These are phyloP conservation scores for Pyrrhoderma lamaoense DNA, from an alignment of 1,284 basidiomycete species.

Conservation along the genomic window DNA sequence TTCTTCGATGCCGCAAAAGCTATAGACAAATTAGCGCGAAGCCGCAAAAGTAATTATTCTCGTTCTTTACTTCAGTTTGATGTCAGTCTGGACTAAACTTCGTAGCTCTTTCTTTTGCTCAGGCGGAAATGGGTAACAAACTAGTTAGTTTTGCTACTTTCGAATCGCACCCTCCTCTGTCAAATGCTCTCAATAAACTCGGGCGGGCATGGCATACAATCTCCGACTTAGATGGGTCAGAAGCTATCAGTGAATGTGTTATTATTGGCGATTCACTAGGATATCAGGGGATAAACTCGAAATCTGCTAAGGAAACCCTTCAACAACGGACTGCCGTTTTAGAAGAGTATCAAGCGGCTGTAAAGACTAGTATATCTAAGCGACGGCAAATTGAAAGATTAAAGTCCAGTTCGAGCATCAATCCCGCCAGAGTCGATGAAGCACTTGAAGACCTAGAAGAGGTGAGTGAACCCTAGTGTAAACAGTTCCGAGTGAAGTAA, in stretches of 20 bases:
- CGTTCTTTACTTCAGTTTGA: background rate
- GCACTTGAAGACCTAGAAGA: conserved; percentile 91
- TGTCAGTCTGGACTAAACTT: background rate
- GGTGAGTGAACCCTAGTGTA: conserved; percentile 36
- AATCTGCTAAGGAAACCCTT: conserved; percentile 88
- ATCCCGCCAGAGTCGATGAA: conserved; percentile 83
- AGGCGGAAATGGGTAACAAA: conserved; percentile 85
- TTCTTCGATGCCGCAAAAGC: conserved; percentile 86
- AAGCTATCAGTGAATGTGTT: conserved; percentile 87
- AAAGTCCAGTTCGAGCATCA: conserved; percentile 83
- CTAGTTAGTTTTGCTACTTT: conserved; percentile 82
- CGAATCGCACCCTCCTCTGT: conserved; percentile 76
- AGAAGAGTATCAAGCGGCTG: conserved; percentile 87
- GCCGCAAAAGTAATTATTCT: conserved; percentile 62
- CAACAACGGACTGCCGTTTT: conserved; percentile 80
- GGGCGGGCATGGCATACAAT: conserved; percentile 81
- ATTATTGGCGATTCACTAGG: conserved; percentile 87
- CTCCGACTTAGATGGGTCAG: conserved; percentile 77
- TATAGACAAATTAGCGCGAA: conserved; percentile 73
- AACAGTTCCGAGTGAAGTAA: background rate
- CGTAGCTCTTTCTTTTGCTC: conserved; percentile 65
- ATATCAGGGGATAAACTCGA: conserved; percentile 92
- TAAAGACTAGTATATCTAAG: conserved; percentile 88
- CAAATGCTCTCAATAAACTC: conserved; percentile 73
- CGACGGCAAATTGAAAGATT: conserved; percentile 84